phyloP scores from a whole-genome alignment of 345 rosid species.

The Populus pruinosa region DNA sequence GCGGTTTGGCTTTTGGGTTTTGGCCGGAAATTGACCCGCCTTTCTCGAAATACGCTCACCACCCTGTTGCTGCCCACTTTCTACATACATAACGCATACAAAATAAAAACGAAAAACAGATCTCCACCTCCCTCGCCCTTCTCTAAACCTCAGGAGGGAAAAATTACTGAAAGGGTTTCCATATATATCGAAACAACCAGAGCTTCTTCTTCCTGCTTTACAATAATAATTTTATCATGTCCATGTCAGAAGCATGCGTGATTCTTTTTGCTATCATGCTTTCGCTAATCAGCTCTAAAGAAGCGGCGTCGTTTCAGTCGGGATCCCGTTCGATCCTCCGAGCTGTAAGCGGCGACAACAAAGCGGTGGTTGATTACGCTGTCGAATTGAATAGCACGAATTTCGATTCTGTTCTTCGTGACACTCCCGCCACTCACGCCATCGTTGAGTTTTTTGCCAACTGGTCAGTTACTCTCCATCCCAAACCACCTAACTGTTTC shows the following conservation, averaged over 20 bases:
- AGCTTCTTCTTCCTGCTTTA: neutral
- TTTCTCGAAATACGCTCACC: neutral
- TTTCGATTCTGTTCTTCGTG: slow-evolving; percentile 62
- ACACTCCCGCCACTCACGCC: slow-evolving; percentile 69
- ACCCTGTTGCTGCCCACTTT: neutral
- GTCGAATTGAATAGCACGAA: slow-evolving; percentile 64
- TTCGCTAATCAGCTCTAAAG: slow-evolving; percentile 19
- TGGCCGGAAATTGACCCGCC: neutral
- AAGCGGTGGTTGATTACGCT: slow-evolving; percentile 45
- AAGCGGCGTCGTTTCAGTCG: slow-evolving; percentile 33
- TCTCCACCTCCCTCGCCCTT: neutral
- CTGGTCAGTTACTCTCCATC: slow-evolving; percentile 49
- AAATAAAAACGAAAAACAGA: neutral
- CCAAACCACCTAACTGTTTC: neutral
- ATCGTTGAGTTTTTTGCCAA: slow-evolving; percentile 87
- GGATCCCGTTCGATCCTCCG: slow-evolving; percentile 73
- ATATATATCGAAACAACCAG: neutral
- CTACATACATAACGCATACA: neutral
- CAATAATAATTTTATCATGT: neutral
- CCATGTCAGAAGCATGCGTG: slow-evolving; percentile 48
- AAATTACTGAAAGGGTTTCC: neutral
- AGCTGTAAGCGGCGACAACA: slow-evolving; percentile 26
- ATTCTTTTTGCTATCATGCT: slow-evolving; percentile 37
- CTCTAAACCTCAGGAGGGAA: neutral
- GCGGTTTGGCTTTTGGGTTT: neutral